A percentile compares a stretch with the other conserved stretches of the same genome.
These are phyloP conservation scores for Cylindrotheca closterium DNA, from an alignment of 108 stramenopile species.

Conservation along the genomic window DNA sequence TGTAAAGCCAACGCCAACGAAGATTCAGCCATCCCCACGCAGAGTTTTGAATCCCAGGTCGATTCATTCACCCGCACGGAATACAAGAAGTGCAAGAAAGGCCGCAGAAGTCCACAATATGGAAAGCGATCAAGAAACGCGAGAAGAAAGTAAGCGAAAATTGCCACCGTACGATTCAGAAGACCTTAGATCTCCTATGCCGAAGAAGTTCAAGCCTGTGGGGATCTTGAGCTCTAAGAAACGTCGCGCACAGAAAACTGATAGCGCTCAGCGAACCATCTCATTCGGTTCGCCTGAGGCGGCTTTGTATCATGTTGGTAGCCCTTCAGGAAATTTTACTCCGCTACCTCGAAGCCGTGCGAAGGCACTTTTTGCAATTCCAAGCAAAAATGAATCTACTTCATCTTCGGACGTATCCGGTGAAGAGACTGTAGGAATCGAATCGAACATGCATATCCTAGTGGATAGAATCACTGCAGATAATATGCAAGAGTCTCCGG, in stretches of 20 bases:
- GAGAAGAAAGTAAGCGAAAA: no score
- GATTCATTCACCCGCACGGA: slow-evolving; percentile 55
- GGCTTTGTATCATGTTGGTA: slow-evolving; percentile 73
- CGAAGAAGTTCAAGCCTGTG: slow-evolving; percentile 7
- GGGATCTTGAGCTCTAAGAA: slow-evolving; percentile 37
- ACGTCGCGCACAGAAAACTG: slow-evolving; percentile 18
- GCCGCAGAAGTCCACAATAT: not conserved
- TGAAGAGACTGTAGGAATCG: slow-evolving; percentile 49
- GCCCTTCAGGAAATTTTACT: slow-evolving; percentile 75
- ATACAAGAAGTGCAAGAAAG: slow-evolving; percentile 33
- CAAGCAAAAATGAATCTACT: slow-evolving; percentile 8
- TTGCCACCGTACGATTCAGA: no score
- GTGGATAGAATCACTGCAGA: slow-evolving; percentile 39
- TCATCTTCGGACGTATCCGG: not conserved
- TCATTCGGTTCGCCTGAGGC: slow-evolving; percentile 82
- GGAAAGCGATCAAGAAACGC: no score
- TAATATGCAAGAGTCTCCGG: slow-evolving; percentile 41
- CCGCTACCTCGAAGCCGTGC: slow-evolving; percentile 63
- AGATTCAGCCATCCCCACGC: slow-evolving; percentile 31
- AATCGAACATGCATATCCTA: slow-evolving; percentile 49
- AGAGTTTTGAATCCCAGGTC: slow-evolving; percentile 36
- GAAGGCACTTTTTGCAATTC: slow-evolving; percentile 54
- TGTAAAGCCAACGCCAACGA: slow-evolving; percentile 33
- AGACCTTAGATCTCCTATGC: slow-evolving; percentile 3
- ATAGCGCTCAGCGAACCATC: slow-evolving; percentile 50